A percentile compares a stretch with the other conserved stretches of the same genome.
Conservation (phyloP, 164 flowering plant species). For the Protea cynaroides region DNA sequence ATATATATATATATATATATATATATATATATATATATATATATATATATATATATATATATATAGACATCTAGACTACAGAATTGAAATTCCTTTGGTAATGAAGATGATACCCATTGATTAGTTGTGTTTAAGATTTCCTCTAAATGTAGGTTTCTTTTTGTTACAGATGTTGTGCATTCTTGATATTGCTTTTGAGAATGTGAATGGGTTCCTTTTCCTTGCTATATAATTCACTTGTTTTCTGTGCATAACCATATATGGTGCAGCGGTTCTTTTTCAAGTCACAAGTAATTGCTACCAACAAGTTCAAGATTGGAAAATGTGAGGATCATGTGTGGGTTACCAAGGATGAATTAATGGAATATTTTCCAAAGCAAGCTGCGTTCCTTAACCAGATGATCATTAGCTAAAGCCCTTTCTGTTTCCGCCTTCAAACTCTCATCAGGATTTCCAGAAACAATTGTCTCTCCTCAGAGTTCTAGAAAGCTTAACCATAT, state of each 20-base stretch:
- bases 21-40: no score
- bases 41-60: no score
- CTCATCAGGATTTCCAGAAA: neutral
- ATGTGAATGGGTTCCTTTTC: no score
- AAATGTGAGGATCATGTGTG: constrained; percentile 83
- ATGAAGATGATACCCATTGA: no score
- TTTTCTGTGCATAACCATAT: neutral
- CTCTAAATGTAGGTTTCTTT: no score
- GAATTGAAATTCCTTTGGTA: no score
- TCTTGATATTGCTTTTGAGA: neutral
- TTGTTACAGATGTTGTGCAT: no score
- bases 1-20: no score
- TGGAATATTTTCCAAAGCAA: constrained; percentile 82
- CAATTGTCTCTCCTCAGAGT: no score
- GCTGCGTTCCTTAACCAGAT: constrained; percentile 66
- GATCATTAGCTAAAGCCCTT: constrained; percentile 61
- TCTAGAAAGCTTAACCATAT: no score
- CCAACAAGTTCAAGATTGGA: constrained; percentile 47
- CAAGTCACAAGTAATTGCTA: constrained; percentile 87
- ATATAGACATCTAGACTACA: no score
- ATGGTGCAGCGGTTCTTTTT: constrained; percentile 75
- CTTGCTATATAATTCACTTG: neutral
- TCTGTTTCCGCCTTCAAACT: neutral
- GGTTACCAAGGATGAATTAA: constrained; percentile 90
- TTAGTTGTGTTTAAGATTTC: no score